Conservation (phyloP, 2,329 filamentous ascomycete species). For the Orbilia blumenaviensis region DNA sequence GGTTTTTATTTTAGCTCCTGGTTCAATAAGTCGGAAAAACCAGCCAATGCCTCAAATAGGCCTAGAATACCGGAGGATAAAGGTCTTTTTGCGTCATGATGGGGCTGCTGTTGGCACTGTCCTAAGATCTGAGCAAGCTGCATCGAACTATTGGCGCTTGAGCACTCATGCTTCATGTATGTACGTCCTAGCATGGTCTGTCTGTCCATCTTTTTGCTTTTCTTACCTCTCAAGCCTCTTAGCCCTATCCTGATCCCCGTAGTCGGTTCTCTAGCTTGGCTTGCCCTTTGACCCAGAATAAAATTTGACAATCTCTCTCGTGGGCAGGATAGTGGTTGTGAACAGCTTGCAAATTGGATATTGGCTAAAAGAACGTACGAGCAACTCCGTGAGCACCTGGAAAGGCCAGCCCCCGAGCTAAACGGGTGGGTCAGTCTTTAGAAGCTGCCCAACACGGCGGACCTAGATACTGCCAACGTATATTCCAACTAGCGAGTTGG, state of each 20-base stretch:
- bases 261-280: conserved; percentile 38
- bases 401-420: conserved; percentile 37
- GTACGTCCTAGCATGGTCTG: conserved; percentile 6
- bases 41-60: conserved; percentile 48
- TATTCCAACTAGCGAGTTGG: conserved; percentile 31
- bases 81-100: conserved; percentile 51
- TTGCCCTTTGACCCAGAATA: conserved; percentile 16
- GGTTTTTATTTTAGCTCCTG: conserved; percentile 53
- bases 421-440: conserved; percentile 37
- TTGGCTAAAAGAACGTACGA: conserved; percentile 51
- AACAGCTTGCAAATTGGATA: conserved; percentile 36
- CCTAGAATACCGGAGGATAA: conserved; percentile 50
- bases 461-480: conserved; percentile 35
- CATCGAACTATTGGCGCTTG: conserved; percentile 36
- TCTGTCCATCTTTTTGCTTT: conserved; percentile 36
- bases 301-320: conserved; percentile 32
- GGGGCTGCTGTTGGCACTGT: conserved; percentile 24
- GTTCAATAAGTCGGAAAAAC: conserved; percentile 53
- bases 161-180: conserved; percentile 8
- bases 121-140: conserved; percentile 49
- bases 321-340: conserved; percentile 13
- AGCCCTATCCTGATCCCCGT: conserved; percentile 40
- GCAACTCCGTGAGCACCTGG: conserved; percentile 4
- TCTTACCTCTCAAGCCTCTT: conserved; percentile 15
- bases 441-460: conserved; percentile 35